Conservation (phyloP, 1,139 yeast species). For the Candida sp. region DNA sequence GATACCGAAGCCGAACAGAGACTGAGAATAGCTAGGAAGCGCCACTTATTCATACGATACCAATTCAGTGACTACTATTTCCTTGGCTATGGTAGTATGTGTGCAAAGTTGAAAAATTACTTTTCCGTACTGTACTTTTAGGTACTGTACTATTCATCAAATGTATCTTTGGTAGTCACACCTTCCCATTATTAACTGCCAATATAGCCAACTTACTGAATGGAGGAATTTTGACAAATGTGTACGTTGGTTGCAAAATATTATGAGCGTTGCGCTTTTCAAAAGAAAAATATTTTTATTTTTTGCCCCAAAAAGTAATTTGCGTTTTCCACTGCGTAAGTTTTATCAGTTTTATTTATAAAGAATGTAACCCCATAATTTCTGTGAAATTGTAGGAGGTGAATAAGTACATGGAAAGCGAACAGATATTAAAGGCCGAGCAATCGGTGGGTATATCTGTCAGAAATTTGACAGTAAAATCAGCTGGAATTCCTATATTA, state of each 20-base stretch:
- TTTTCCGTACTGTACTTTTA: too few species aligned
- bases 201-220: too few species aligned
- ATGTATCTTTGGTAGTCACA: too few species aligned
- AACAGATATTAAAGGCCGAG: constrained; percentile 4
- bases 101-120: neutral
- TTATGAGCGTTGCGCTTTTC: too few species aligned
- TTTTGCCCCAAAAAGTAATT: neutral
- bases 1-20: neutral
- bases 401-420: neutral
- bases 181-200: too few species aligned
- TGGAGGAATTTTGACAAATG: too few species aligned
- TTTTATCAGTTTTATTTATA: too few species aligned
- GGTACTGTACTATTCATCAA: too few species aligned
- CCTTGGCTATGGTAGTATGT: neutral
- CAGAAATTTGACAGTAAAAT: constrained; percentile 25
- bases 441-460: constrained; percentile 28
- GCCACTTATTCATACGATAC: neutral
- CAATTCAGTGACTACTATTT: neutral
- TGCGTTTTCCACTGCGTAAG: neutral
- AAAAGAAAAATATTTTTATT: too few species aligned
- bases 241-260: too few species aligned
- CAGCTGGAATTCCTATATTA: constrained; percentile 16
- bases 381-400: neutral
- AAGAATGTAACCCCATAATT: neutral
- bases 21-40: neutral